phyloP scores from a whole-genome alignment of 768 basidiomycete species.

The Trametes gibbosa region DNA sequence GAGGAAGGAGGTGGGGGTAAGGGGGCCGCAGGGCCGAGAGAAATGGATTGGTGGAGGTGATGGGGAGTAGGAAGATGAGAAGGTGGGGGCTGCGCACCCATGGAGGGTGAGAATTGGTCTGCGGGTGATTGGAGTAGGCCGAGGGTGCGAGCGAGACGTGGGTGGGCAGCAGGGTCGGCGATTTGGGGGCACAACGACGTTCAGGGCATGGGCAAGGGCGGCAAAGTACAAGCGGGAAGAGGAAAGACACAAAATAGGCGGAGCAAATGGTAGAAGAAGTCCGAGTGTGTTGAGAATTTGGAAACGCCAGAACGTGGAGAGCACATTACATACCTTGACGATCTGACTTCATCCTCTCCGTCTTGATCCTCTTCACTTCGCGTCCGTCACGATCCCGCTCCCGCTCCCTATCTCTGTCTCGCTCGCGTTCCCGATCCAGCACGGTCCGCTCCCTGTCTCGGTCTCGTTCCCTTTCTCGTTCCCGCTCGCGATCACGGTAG shows the following conservation, averaged over 20 bases:
- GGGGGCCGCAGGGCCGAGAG: slow-evolving; percentile 20
- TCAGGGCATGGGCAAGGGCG: not conserved
- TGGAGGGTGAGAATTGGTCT: slow-evolving; percentile 26
- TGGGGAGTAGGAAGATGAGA: slow-evolving; percentile 14
- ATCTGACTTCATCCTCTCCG: slow-evolving; percentile 46
- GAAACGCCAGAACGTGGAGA: too few species aligned
- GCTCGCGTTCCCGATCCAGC: slow-evolving; percentile 34
- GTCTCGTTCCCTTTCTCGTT: slow-evolving; percentile 29
- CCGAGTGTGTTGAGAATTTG: slow-evolving; percentile 10
- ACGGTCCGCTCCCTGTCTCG: slow-evolving; percentile 26
- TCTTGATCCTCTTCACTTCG: slow-evolving; percentile 62
- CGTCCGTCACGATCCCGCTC: slow-evolving; percentile 41
- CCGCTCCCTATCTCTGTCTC: slow-evolving; percentile 34
- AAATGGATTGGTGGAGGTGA: slow-evolving; percentile 25
- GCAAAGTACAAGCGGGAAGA: slow-evolving; percentile 10
- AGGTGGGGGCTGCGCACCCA: slow-evolving; percentile 18
- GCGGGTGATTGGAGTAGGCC: not conserved
- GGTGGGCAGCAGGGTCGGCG: not conserved
- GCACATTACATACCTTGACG: slow-evolving; percentile 39
- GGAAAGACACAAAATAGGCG: slow-evolving; percentile 32
- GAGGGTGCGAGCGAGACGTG: not conserved
- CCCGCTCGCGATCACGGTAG: slow-evolving; percentile 36
- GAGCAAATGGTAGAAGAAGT: slow-evolving; percentile 23
- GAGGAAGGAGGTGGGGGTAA: slow-evolving; percentile 13
- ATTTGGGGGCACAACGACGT: too few species aligned